A percentile compares a stretch with the other conserved stretches of the same genome.
Evolutionary conservation across 2,329 filamentous ascomycete species (phyloP).

Genomic region (Penicillium sumatraense): DNA sequence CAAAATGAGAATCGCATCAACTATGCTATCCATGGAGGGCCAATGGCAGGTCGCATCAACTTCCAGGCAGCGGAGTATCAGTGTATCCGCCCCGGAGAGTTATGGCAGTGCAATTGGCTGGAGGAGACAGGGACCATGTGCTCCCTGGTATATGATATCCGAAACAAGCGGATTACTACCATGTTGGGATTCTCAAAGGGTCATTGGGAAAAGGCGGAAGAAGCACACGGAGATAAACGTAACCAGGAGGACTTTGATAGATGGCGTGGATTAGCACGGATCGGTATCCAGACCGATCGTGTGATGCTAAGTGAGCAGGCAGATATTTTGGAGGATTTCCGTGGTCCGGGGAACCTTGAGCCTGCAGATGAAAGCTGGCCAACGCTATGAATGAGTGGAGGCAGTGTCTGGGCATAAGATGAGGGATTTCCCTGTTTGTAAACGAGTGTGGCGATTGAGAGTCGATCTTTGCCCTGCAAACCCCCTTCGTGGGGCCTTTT

Average conservation of each 20-base stretch:
- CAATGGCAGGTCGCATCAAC: conserved; percentile 61
- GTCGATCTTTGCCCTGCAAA: neutral
- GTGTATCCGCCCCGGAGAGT: conserved; percentile 61
- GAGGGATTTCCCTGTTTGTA: too few species aligned
- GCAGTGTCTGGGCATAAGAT: too few species aligned
- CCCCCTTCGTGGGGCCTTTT: neutral
- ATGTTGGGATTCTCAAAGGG: conserved; percentile 60
- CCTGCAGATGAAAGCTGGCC: conserved; percentile 49
- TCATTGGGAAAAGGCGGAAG: conserved; percentile 58
- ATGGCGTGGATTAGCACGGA: conserved; percentile 57
- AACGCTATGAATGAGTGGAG: conserved; percentile 37
- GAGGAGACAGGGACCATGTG: conserved; percentile 64
- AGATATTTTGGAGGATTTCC: conserved; percentile 55
- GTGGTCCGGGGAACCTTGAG: conserved; percentile 53
- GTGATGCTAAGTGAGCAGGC: conserved; percentile 60
- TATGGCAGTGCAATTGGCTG: conserved; percentile 66
- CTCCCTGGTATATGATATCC: conserved; percentile 61
- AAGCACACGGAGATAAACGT: conserved; percentile 62
- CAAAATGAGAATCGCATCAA: conserved; percentile 59
- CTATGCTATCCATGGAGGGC: conserved; percentile 64
- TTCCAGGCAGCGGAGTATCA: conserved; percentile 61
- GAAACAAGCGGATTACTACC: conserved; percentile 54
- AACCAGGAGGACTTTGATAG: conserved; percentile 56
- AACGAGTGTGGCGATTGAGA: neutral
- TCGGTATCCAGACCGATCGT: conserved; percentile 57